phyloP scores from a whole-genome alignment of 257 asterid genomes.

The Schizonepeta tenuifolia region DNA sequence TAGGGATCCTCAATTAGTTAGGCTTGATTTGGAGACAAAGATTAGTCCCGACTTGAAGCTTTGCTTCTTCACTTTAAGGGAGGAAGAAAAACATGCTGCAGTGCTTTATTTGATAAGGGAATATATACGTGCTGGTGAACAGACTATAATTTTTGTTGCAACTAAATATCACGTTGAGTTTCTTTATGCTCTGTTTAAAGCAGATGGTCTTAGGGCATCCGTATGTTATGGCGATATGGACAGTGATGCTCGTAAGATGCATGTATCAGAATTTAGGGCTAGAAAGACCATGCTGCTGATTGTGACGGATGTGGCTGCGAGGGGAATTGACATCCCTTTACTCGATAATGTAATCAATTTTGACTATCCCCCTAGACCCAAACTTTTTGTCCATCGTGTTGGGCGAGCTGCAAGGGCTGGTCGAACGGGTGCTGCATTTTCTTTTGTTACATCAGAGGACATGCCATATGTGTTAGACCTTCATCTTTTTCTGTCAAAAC shows the following conservation, averaged over 20 bases:
- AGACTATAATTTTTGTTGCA: constrained; percentile 82
- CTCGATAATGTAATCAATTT: constrained; percentile 92
- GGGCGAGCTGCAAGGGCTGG: constrained; percentile 99
- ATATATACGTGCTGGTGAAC: constrained; percentile 68
- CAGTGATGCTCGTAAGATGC: constrained; percentile 89
- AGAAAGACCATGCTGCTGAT: constrained; percentile 89
- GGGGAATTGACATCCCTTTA: constrained; percentile 96
- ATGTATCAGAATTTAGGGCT: constrained; percentile 75
- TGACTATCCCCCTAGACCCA: constrained; percentile 92
- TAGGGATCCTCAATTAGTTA: constrained; percentile 88
- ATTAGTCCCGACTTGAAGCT: constrained; percentile 90
- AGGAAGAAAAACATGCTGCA: constrained; percentile 88
- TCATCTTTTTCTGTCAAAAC: constrained; percentile 92
- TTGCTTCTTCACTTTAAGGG: constrained; percentile 76
- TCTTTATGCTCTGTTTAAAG: constrained; percentile 60
- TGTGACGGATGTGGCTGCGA: constrained; percentile 98
- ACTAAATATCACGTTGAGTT: constrained; percentile 96
- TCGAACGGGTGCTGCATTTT: constrained; percentile 85
- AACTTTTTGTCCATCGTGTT: constrained; percentile 96
- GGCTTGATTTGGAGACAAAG: constrained; percentile 92
- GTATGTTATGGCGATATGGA: constrained; percentile 99
- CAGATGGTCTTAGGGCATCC: constrained; percentile 87
- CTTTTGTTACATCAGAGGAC: constrained; percentile 84
- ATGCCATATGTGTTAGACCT: constrained; percentile 88
- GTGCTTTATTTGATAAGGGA: constrained; percentile 83